Percentiles rank a stretch among this genome's conserved stretches.
phyloP scores from a whole-genome alignment of 345 rosid genomes.

The Hirschfeldia incana region DNA sequence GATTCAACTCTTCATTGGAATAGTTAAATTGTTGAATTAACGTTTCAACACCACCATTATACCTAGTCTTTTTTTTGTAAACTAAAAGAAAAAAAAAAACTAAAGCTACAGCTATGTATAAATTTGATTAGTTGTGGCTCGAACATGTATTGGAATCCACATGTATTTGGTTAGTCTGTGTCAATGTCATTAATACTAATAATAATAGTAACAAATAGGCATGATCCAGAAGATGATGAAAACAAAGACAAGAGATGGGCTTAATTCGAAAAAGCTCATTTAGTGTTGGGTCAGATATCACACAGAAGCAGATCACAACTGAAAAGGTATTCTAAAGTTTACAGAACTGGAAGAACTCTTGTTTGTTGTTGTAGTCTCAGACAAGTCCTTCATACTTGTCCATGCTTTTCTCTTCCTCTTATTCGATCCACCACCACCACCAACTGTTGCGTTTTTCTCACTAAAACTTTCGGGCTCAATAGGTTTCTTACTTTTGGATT shows the following conservation, averaged over 20 bases:
- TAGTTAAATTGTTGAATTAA: no score
- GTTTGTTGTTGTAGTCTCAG: conserved; percentile 10
- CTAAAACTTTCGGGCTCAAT: neutral
- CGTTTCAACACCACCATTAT: no score
- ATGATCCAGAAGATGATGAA: neutral
- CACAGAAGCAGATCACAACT: conserved; percentile 4
- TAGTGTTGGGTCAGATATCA: neutral
- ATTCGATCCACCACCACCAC: conserved; percentile 28
- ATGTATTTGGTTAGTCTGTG: neutral
- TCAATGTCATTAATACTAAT: neutral
- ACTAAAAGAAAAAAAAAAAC: no score
- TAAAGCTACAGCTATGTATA: no score
- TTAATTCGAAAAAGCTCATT: neutral
- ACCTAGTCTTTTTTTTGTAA: no score
- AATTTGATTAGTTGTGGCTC: no score
- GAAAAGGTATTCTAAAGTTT: conserved; percentile 23
- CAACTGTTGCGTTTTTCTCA: conserved; percentile 29
- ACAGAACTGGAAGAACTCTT: conserved; percentile 8
- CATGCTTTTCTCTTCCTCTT: conserved; percentile 34
- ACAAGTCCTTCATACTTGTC: conserved; percentile 25
- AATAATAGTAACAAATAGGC: neutral
- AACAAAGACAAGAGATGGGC: neutral
- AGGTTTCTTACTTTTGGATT: conserved; percentile 32
- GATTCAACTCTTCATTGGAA: no score
- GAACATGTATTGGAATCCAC: no score